Percentiles rank a stretch among this genome's conserved stretches.
Conservation (phyloP, 768 basidiomycete genomes). For the Filobasidium floriforme region DNA sequence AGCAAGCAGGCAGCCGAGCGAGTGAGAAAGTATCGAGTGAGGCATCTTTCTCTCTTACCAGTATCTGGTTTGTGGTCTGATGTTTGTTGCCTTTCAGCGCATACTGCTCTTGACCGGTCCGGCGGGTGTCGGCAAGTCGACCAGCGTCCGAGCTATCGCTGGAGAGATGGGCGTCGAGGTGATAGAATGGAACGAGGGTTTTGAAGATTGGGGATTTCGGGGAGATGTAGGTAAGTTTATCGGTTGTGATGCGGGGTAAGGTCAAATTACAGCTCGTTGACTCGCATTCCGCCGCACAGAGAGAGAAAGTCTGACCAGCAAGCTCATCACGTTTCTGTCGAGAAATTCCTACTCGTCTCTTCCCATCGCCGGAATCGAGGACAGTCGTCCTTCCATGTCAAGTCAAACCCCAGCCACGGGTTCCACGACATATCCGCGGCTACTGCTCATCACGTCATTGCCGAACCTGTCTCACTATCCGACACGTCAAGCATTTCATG, state of each 20-base stretch:
- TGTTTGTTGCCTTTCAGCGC: conserved; percentile 50
- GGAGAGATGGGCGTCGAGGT: conserved; percentile 69
- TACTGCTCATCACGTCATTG: conserved; percentile 79
- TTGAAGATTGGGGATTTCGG: conserved; percentile 51
- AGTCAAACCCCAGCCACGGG: conserved; percentile 18
- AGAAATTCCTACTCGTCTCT: conserved; percentile 52
- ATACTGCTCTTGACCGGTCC: conserved; percentile 80
- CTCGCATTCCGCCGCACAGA: conserved; percentile 28
- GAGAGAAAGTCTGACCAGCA: conserved; percentile 50
- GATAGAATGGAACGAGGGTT: conserved; percentile 72
- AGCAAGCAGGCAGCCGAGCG: conserved; percentile 27
- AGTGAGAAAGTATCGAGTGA: conserved; percentile 41
- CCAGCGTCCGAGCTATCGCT: conserved; percentile 68
- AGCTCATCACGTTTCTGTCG: conserved; percentile 68
- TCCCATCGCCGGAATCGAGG: conserved; percentile 49
- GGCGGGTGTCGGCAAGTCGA: conserved; percentile 83
- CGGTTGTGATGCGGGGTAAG: not conserved
- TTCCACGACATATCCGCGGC: conserved; percentile 38
- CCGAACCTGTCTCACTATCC: conserved; percentile 75
- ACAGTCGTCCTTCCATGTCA: conserved; percentile 20
- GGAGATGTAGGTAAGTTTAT: conserved; percentile 42
- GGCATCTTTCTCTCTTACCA: not conserved
- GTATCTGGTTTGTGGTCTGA: not conserved
- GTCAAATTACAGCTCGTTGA: not conserved
- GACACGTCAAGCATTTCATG: conserved; percentile 66